Percentiles rank a stretch among this genome's conserved stretches.
These are phyloP conservation scores for Arctium minus DNA, from an alignment of 129 eudicot species.

Conservation along the genomic window DNA sequence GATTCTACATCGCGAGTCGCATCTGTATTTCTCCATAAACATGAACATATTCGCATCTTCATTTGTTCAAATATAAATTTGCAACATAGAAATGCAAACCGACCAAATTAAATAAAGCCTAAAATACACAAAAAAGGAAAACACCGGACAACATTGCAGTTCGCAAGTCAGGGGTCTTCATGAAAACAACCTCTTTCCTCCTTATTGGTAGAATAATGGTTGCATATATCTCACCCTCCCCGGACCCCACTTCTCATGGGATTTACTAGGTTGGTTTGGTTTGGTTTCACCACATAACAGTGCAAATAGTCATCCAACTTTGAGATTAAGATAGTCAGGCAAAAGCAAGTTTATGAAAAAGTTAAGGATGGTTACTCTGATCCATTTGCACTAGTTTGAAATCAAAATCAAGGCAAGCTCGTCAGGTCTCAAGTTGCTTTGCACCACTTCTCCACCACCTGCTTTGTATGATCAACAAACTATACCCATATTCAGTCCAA, in stretches of 20 bases:
- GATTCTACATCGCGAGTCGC: neutral
- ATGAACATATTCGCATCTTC: neutral
- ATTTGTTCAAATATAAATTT: too few species aligned
- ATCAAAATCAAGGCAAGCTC: neutral
- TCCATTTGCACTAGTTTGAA: slow-evolving; percentile 13
- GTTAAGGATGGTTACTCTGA: slow-evolving; percentile 3
- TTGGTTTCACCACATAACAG: neutral
- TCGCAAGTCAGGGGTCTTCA: too few species aligned
- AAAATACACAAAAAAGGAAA: neutral
- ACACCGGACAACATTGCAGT: neutral
- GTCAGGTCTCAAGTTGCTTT: neutral
- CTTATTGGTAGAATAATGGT: too few species aligned
- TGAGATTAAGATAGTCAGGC: neutral
- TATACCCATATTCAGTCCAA: neutral
- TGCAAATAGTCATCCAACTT: neutral
- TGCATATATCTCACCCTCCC: too few species aligned
- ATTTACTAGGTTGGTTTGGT: too few species aligned
- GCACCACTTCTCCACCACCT: slow-evolving; percentile 8
- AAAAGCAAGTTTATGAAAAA: neutral
- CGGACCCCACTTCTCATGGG: too few species aligned
- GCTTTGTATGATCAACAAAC: slow-evolving; percentile 3
- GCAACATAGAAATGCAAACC: neutral
- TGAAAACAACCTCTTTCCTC: too few species aligned
- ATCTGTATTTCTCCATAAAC: neutral
- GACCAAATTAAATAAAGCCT: neutral